A percentile compares a stretch with the other conserved stretches of the same genome.
These are phyloP conservation scores for Coccomyxa sp. DNA, from an alignment of 139 green algal species.

Conservation along the genomic window DNA sequence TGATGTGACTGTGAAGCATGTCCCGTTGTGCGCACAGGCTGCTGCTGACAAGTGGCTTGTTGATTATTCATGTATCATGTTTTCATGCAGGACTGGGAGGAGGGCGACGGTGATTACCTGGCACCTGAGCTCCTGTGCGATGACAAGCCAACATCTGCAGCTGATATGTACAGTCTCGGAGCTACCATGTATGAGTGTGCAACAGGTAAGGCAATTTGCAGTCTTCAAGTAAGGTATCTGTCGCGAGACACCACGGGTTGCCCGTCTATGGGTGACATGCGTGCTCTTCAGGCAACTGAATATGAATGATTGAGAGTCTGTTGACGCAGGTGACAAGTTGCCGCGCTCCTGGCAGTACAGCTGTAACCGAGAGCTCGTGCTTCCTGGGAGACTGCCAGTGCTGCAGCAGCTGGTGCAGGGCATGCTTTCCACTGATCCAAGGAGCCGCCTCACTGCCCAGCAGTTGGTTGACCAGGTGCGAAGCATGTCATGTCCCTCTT, in stretches of 20 bases:
- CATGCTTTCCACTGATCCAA: slow-evolving; percentile 24
- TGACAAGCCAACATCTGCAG: slow-evolving; percentile 32
- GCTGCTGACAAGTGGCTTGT: not conserved
- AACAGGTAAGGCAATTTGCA: slow-evolving; percentile 26
- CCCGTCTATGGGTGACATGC: not conserved
- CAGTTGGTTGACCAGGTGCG: slow-evolving; percentile 21
- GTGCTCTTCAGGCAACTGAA: not conserved
- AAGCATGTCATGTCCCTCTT: not conserved
- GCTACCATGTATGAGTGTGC: slow-evolving; percentile 58
- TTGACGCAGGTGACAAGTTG: slow-evolving; percentile 10
- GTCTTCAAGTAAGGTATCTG: not conserved
- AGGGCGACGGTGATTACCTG: slow-evolving; percentile 77
- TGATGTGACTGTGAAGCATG: not conserved
- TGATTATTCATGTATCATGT: not conserved
- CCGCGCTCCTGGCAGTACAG: slow-evolving; percentile 2
- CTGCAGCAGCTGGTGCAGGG: slow-evolving; percentile 25
- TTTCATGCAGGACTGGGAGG: slow-evolving; percentile 61
- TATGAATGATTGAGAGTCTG: not conserved
- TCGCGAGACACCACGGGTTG: no score
- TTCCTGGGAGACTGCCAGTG: slow-evolving; percentile 7
- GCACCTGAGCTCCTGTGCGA: slow-evolving; percentile 67
- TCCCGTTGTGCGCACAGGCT: not conserved
- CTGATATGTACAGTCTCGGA: slow-evolving; percentile 61
- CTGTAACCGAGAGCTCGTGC: not conserved
- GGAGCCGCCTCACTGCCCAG: slow-evolving; percentile 14